Conservation (phyloP, 2,329 filamentous ascomycete species). For the Fusarium nelsonii region DNA sequence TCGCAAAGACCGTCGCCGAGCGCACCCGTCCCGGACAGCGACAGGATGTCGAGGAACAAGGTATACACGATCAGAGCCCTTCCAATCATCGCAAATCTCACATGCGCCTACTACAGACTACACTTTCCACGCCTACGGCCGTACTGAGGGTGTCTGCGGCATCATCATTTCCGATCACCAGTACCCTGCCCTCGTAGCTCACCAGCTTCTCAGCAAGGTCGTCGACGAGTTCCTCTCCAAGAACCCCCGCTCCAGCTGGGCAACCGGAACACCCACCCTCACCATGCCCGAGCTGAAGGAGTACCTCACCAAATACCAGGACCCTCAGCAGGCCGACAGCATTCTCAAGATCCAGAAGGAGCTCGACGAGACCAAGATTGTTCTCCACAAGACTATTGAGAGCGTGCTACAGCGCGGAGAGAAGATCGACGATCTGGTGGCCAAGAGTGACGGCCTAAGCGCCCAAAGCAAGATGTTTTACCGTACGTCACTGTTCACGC, state of each 20-base stretch:
- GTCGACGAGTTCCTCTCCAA: conserved; percentile 87
- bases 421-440: conserved; percentile 94
- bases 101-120: conserved; percentile 61
- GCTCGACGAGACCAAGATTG: conserved; percentile 96
- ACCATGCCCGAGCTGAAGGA: conserved; percentile 81
- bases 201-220: conserved; percentile 87
- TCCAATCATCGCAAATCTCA: conserved; percentile 28
- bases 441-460: conserved; percentile 92
- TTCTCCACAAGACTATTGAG: conserved; percentile 97
- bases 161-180: conserved; percentile 83
- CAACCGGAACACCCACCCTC: conserved; percentile 65
- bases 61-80: conserved; percentile 53
- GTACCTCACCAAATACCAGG: conserved; percentile 81
- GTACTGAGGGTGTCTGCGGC: conserved; percentile 79
- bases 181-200: conserved; percentile 83
- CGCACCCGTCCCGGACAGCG: conserved; percentile 83
- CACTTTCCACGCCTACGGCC: conserved; percentile 82
- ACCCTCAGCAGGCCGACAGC: conserved; percentile 88
- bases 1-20: conserved; percentile 89
- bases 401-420: conserved; percentile 88
- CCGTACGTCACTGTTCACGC: conserved; percentile 63
- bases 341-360: conserved; percentile 97
- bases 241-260: conserved; percentile 78
- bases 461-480: conserved; percentile 99
- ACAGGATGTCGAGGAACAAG: conserved; percentile 87